Evolutionary conservation across 768 basidiomycete species (phyloP), one percentile per base, ranked within the genome.

Genomic region (Cystobasidiopsis lactophilus): DNA sequence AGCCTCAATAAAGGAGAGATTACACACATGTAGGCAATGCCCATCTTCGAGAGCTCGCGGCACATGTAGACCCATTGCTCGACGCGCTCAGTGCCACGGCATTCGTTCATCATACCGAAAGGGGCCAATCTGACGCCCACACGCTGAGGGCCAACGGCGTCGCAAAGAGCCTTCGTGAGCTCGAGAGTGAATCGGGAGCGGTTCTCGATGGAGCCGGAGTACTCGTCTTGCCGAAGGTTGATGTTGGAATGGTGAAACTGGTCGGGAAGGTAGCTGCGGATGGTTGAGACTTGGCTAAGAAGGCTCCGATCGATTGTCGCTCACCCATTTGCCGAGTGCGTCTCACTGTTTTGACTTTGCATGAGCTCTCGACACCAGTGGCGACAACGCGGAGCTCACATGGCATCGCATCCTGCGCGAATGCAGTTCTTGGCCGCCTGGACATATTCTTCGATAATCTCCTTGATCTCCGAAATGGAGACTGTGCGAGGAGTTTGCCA

Each of bases 311-410:
- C 2, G 52, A 60, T 31, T 57, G 55, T 53, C 57, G 85, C 72
- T n/a, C n/a, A n/a, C n/a, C 52, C 52, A 40, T 52, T 52, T 26
- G 23, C 40, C 5, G 3, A 16, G 11, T 46, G 60, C 61, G 56
- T 65, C 78, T 75, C 3, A 75, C 68, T 16, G 79, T 82, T 54
- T 82, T 79, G 53, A 82, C 81, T 0, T 77, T 79, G 26, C 78
- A 77, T 38, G 68, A 58, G 4, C 75, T 67, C 5, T 76, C 76
- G 2, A 79, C 77, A 1, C 74, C 75, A 10, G 69, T 65, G 3
- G 70, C 74, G 57, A 73, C 80, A 18, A 66, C 60, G 11, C 66
- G 61, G 24, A 75, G 61, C 40, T 71, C 53, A 2, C 62, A 57
- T 45, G 62, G 59, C 19, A 75, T 73, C 52, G 75, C 73, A 3